phyloP scores from a whole-genome alignment of 2,329 filamentous ascomycete species.

The Hypoxylon sp. region DNA sequence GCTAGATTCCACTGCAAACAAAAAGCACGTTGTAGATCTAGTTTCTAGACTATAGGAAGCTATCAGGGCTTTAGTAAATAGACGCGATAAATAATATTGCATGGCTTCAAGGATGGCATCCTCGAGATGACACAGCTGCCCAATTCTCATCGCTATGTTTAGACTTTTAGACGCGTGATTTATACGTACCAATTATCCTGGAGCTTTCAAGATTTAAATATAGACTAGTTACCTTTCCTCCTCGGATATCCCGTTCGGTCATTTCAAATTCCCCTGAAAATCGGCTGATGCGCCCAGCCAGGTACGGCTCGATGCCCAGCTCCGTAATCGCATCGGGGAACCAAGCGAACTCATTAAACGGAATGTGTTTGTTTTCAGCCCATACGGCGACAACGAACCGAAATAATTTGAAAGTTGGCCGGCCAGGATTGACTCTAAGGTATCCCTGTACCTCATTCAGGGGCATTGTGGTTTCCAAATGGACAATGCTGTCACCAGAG shows the following conservation, averaged over 20 bases:
- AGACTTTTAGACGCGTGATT: neutral
- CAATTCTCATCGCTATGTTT: neutral
- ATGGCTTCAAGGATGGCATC: neutral
- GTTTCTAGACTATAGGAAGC: slow-evolving; percentile 21
- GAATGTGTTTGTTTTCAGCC: neutral
- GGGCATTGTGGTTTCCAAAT: slow-evolving; percentile 7
- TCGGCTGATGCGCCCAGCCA: neutral
- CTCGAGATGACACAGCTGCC: neutral
- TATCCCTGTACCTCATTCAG: slow-evolving; percentile 4
- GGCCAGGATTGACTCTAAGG: neutral
- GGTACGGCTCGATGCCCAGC: slow-evolving; percentile 20
- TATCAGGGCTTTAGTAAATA: slow-evolving; percentile 11
- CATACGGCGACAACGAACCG: neutral
- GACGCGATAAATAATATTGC: no score
- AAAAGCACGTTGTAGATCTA: slow-evolving; percentile 23
- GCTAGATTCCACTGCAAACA: no score
- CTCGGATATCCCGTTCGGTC: neutral
- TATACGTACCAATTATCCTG: slow-evolving; percentile 19
- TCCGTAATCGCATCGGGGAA: slow-evolving; percentile 10
- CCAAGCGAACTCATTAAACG: slow-evolving; percentile 1
- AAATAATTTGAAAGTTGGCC: slow-evolving; percentile 23
- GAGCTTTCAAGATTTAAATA: neutral
- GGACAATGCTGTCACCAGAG: neutral
- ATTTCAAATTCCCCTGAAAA: neutral
- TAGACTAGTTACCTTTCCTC: slow-evolving; percentile 9